Evolutionary conservation across 768 basidiomycete species (phyloP), one percentile per base, ranked within the genome.

Genomic region (Amylocystis lapponica): DNA sequence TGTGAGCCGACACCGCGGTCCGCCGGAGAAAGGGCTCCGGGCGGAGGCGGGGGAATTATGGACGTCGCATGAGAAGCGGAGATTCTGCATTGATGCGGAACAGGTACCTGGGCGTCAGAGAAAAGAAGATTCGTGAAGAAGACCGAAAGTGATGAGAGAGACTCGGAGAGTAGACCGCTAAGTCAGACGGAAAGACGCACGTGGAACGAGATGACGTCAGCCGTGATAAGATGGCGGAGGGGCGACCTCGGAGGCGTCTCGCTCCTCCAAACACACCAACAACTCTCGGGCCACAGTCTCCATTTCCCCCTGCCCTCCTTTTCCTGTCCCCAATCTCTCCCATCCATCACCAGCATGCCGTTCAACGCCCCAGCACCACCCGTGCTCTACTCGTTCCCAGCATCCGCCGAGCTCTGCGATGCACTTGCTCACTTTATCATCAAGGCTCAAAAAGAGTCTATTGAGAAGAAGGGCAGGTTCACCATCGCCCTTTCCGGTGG

Each of bases 401-500:
- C 74, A 40, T 40, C 68, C 6, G 67, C 73, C 35, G 66, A 66
- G 3, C 77, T 99, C 52, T 69, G 76, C 27, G 53, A 67, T 1
- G 73, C 79, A 0, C 81, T 99, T 53, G 86, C 93, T 0, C 63
- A 74, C 36, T 98, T 94, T 62, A 77, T 97, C 41, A 49, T 86
- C 53, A 87, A 85, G 50, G 88, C 87, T 0, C 95, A 98, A 70
- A 85, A 77, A 48, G 91, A 97, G 20, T 78, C 94, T 29, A 72
- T 98, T 58, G 79, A 81, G 60, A 92, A 87, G 68, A 83, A 90
- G 66, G 87, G 84, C 58, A 78, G 77, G 48, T 99, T 99, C 72
- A 86, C 91, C 42, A 59, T 99, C 59, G 96, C 96, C 45, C 70
- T 98, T 56, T 95, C 92, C 4, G 96, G 96, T 10, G 95, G 96